A percentile compares a stretch with the other conserved stretches of the same genome.
Conservation (phyloP, 176 grass and related monocot genomes). For the Otatea glauca region DNA sequence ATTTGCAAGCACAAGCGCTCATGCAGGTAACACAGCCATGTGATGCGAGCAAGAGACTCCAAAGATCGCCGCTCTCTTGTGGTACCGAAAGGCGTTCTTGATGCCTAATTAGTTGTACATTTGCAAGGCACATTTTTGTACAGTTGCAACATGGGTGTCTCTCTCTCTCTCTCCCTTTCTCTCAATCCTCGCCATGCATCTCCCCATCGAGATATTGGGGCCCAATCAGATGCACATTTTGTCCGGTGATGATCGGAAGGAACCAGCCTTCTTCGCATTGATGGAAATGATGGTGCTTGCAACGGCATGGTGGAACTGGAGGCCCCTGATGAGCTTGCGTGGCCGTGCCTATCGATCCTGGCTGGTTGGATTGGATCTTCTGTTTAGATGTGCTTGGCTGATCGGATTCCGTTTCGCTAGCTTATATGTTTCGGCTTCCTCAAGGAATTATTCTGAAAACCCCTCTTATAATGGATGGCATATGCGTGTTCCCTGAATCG, state of each 20-base stretch:
- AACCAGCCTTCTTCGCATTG: not conserved
- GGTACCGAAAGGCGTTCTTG: slow-evolving; percentile 5
- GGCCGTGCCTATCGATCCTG: not conserved
- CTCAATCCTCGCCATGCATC: no score
- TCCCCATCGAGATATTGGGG: not conserved
- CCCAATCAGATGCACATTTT: slow-evolving; percentile 11
- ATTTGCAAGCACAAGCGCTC: not conserved
- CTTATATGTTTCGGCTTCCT: not conserved
- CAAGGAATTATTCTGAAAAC: not conserved
- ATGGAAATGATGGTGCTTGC: slow-evolving; percentile 16
- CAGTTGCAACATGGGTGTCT: not conserved
- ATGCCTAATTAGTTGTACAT: not conserved
- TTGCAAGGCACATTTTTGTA: not conserved
- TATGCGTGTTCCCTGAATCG: not conserved
- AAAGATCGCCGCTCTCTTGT: slow-evolving; percentile 13
- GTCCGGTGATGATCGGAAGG: not conserved
- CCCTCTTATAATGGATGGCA: not conserved
- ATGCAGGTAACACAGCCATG: not conserved
- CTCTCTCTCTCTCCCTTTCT: not conserved
- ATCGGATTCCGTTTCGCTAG: not conserved
- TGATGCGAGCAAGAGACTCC: not conserved
- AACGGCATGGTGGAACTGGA: not conserved
- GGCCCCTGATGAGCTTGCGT: not conserved
- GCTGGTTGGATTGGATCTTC: not conserved
- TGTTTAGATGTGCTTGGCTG: not conserved